Percentiles rank a stretch among this genome's conserved stretches.
phyloP scores from a whole-genome alignment of 2,329 filamentous ascomycete species.

The Chrysosporium keratinophilum region DNA sequence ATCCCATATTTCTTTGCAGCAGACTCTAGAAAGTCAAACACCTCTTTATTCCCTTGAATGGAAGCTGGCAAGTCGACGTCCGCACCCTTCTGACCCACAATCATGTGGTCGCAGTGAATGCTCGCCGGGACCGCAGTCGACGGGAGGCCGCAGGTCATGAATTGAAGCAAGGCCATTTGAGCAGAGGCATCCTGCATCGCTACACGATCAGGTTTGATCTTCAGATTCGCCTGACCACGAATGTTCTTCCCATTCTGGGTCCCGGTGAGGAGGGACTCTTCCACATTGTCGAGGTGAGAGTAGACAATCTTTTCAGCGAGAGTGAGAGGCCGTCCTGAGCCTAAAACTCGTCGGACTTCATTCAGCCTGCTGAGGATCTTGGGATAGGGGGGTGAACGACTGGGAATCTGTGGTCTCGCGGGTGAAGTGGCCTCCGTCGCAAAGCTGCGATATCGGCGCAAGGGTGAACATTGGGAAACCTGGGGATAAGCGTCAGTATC shows the following conservation, averaged over 20 bases:
- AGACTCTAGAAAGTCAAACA: constrained; percentile 94
- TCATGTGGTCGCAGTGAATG: constrained; percentile 98
- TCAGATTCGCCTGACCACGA: constrained; percentile 80
- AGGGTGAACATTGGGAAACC: constrained; percentile 12
- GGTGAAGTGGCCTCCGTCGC: constrained; percentile 14
- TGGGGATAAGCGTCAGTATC: constrained; percentile 3
- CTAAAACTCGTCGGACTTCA: constrained; percentile 64
- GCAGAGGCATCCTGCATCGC: constrained; percentile 99
- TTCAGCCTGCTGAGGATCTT: constrained; percentile 68
- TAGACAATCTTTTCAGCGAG: constrained; percentile 98
- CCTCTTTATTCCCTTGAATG: constrained; percentile 87
- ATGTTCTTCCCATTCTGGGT: constrained; percentile 78
- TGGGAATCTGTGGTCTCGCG: background rate
- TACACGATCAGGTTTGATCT: constrained; percentile 92
- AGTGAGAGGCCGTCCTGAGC: constrained; percentile 55
- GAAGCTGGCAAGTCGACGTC: constrained; percentile 74
- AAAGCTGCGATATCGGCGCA: constrained; percentile 13
- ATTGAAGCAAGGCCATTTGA: constrained; percentile 96
- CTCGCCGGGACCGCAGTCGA: constrained; percentile 88
- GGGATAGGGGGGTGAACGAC: constrained; percentile 66
- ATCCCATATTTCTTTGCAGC: constrained; percentile 85
- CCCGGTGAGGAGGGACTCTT: constrained; percentile 72
- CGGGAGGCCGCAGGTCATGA: constrained; percentile 91
- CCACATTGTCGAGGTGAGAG: constrained; percentile 79
- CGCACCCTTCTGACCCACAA: constrained; percentile 86